A percentile compares a stretch with the other conserved stretches of the same genome.
phyloP scores from a whole-genome alignment of 129 eudicot species.

The Artemisia argyi region DNA sequence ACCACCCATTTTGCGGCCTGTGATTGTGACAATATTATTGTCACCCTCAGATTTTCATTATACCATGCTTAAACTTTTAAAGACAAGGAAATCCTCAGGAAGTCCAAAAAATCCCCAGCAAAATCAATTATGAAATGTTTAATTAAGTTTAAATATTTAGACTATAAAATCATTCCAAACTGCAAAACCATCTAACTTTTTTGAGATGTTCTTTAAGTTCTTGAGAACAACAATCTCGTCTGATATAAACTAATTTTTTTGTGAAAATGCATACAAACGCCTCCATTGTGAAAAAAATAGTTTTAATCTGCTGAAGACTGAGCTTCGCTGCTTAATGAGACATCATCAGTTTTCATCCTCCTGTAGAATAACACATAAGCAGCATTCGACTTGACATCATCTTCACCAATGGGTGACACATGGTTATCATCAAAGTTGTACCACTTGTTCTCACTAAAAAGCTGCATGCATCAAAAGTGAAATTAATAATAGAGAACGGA shows the following conservation, averaged over 20 bases:
- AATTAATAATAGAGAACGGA: not conserved
- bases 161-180: conserved; percentile 15
- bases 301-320: conserved; percentile 34
- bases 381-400: conserved; percentile 68
- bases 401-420: conserved; percentile 58
- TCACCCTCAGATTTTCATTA: too few relatives aligned
- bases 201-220: conserved; percentile 16
- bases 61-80: too few relatives aligned
- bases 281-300: conserved; percentile 22
- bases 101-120: conserved; percentile 11
- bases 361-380: conserved; percentile 87
- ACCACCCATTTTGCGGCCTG: too few relatives aligned
- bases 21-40: too few relatives aligned
- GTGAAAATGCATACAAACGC: conserved; percentile 1
- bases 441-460: conserved; percentile 79
- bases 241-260: conserved; percentile 5
- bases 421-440: conserved; percentile 81
- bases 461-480: conserved; percentile 47
- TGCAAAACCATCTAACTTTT: conserved; percentile 6
- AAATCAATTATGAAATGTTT: not conserved
- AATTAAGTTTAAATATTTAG: not conserved
- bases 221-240: conserved; percentile 13
- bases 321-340: conserved; percentile 42
- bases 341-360: conserved; percentile 53
- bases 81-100: not conserved